Conservation (phyloP, 805 yeast species). For the Danielozyma ontarioensis region DNA sequence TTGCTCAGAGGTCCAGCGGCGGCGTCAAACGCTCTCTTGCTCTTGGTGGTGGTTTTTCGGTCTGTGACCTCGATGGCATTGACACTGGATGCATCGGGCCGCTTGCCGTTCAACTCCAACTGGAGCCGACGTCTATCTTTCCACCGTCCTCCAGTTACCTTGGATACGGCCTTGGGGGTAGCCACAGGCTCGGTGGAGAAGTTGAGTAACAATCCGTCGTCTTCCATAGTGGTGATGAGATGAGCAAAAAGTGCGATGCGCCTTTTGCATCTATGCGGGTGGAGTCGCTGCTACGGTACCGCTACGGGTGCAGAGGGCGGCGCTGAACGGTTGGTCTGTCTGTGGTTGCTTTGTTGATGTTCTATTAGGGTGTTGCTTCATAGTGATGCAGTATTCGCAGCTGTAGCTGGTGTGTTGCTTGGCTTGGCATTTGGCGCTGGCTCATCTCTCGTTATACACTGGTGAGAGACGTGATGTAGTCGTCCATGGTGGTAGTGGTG, state of each 20-base stretch:
- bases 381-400: no score
- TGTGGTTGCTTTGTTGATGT: no score
- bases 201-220: constrained; percentile 74
- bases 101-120: constrained; percentile 41
- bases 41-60: not conserved
- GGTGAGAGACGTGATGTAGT: constrained; percentile 21
- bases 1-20: constrained; percentile 21
- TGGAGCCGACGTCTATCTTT: constrained; percentile 67
- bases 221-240: constrained; percentile 28
- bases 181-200: constrained; percentile 45
- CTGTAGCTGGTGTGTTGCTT: no score
- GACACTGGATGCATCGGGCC: constrained; percentile 20
- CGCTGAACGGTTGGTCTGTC: no score
- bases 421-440: no score
- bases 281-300: no score
- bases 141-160: constrained; percentile 75
- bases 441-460: not conserved
- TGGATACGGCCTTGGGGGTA: constrained; percentile 21
- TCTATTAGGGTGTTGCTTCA: no score
- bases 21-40: no score
- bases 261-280: no score
- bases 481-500: constrained; percentile 19
- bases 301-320: no score
- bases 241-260: no score
- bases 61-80: constrained; percentile 18